Evolutionary conservation across 768 basidiomycete species (phyloP).

Genomic region (Lactarius sp.): DNA sequence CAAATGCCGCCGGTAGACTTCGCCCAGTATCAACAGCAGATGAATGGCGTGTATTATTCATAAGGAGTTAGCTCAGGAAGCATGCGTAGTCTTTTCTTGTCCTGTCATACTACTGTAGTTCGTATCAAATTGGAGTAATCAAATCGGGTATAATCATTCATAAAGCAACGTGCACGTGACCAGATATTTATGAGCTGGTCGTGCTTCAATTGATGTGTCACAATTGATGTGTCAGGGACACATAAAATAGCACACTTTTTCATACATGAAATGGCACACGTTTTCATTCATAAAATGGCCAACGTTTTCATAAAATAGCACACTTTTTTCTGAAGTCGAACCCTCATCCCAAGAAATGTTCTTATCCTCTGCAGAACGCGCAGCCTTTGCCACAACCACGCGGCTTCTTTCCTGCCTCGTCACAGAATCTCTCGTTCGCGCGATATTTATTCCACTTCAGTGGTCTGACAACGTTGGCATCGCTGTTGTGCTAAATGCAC

Average conservation of each 20-base stretch:
- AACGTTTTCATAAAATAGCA: too few species aligned
- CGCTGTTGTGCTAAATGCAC: slow-evolving; percentile 38
- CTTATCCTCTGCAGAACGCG: slow-evolving; percentile 26
- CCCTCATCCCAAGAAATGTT: neutral
- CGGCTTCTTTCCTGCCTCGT: slow-evolving; percentile 55
- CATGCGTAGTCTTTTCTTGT: neutral
- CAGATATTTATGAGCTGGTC: too few species aligned
- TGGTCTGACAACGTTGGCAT: slow-evolving; percentile 37
- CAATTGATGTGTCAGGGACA: too few species aligned
- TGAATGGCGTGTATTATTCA: neutral
- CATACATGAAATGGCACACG: too few species aligned
- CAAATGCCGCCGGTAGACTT: slow-evolving; percentile 22
- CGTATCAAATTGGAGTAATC: too few species aligned
- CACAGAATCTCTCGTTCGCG: slow-evolving; percentile 49
- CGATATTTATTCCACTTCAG: slow-evolving; percentile 42
- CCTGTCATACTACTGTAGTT: neutral
- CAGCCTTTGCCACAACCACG: slow-evolving; percentile 44
- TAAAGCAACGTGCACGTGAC: too few species aligned
- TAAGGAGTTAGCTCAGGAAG: neutral
- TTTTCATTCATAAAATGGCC: too few species aligned
- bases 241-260: too few species aligned
- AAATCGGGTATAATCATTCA: too few species aligned
- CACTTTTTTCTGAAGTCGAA: neutral
- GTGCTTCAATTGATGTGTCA: too few species aligned
- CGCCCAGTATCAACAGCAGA: slow-evolving; percentile 9